A percentile compares a stretch with the other conserved stretches of the same genome.
Conservation (phyloP, 1,139 yeast species). For the Zygoascus meyerae region DNA sequence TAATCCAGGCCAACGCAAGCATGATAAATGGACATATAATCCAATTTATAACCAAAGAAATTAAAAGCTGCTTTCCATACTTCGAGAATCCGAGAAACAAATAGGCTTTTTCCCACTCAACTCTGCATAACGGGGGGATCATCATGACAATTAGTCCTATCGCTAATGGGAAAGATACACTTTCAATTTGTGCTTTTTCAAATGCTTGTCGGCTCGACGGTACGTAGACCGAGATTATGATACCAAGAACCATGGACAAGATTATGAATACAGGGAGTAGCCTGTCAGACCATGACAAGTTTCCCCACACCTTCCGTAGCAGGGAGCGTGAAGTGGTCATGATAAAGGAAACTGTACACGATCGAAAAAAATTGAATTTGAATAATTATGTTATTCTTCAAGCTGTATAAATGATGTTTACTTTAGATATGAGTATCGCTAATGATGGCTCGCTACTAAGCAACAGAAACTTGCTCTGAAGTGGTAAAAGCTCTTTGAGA, state of each 20-base stretch:
- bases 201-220: constrained; percentile 15
- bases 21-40: constrained; percentile 51
- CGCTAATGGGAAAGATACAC: constrained; percentile 43
- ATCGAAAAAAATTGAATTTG: too few relatives aligned
- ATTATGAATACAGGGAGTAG: constrained; percentile 3
- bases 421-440: too few relatives aligned
- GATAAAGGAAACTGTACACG: too few relatives aligned
- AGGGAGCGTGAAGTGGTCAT: neutral
- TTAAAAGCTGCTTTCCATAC: constrained; percentile 35
- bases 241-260: constrained; percentile 5
- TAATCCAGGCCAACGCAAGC: constrained; percentile 52
- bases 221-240: constrained; percentile 4
- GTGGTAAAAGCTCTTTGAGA: too few relatives aligned
- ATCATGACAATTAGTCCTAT: constrained; percentile 53
- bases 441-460: too few relatives aligned
- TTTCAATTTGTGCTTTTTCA: constrained; percentile 25
- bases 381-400: too few relatives aligned
- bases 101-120: constrained; percentile 44
- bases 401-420: too few relatives aligned
- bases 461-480: too few relatives aligned
- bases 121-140: constrained; percentile 53
- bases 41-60: constrained; percentile 50
- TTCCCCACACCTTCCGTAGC: neutral
- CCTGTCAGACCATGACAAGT: constrained; percentile 5
- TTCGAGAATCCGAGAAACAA: constrained; percentile 24